phyloP scores from a whole-genome alignment of 108 stramenopile genomes.

The Conticribra weissflogii region DNA sequence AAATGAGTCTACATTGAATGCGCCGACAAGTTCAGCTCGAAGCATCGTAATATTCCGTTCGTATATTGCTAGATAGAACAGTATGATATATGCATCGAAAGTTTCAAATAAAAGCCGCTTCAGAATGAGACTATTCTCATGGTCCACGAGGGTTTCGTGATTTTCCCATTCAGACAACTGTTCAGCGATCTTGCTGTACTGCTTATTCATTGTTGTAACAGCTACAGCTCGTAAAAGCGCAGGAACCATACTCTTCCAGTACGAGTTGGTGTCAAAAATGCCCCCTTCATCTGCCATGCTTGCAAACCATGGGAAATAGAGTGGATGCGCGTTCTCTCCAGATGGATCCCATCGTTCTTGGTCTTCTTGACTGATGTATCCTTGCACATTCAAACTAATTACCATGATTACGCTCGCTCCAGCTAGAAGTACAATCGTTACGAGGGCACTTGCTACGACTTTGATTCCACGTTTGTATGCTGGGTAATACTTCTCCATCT shows the following conservation, averaged over 20 bases:
- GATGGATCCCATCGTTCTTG: slow-evolving; percentile 37
- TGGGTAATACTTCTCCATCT: slow-evolving; percentile 63
- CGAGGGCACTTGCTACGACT: slow-evolving; percentile 56
- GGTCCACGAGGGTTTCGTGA: slow-evolving; percentile 60
- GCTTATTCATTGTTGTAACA: slow-evolving; percentile 66
- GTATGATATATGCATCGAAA: slow-evolving; percentile 82
- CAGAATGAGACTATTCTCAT: slow-evolving; percentile 69
- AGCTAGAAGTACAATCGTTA: slow-evolving; percentile 60
- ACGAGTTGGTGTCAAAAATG: slow-evolving; percentile 64
- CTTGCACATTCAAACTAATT: slow-evolving; percentile 80
- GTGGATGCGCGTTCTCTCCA: slow-evolving; percentile 51
- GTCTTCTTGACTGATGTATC: slow-evolving; percentile 65
- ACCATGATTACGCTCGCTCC: slow-evolving; percentile 78
- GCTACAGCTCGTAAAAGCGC: slow-evolving; percentile 64
- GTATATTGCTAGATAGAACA: slow-evolving; percentile 88
- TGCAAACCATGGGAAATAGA: slow-evolving; percentile 60
- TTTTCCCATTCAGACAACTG: slow-evolving; percentile 81
- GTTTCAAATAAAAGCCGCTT: slow-evolving; percentile 88
- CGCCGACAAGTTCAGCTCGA: slow-evolving; percentile 60
- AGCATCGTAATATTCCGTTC: slow-evolving; percentile 69
- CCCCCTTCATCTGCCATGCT: slow-evolving; percentile 58
- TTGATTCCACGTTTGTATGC: slow-evolving; percentile 53
- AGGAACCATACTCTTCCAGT: slow-evolving; percentile 60
- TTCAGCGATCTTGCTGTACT: slow-evolving; percentile 64
- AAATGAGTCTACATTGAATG: slow-evolving; percentile 65